Percentiles rank a stretch among this genome's conserved stretches.
Conservation (phyloP, 169 alveolate genomes). For the Plasmodium sp. region DNA sequence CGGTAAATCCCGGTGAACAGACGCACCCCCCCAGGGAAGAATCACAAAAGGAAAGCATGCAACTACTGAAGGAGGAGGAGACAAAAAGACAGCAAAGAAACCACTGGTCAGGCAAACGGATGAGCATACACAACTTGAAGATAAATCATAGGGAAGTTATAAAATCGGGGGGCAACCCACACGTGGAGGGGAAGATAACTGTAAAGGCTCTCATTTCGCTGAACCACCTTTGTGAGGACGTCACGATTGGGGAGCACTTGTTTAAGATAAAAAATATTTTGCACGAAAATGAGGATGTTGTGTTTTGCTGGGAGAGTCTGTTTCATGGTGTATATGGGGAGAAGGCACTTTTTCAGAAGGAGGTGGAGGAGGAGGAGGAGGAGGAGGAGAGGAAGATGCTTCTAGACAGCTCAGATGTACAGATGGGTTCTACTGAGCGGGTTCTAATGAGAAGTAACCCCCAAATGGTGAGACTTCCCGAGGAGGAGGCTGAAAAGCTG, state of each 20-base stretch:
- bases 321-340: conserved; percentile 14
- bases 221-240: conserved; percentile 21
- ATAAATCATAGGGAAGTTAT: conserved; percentile 53
- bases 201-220: conserved; percentile 34
- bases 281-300: conserved; percentile 22
- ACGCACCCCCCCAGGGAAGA: neutral
- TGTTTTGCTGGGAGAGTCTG: conserved; percentile 22
- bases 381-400: neutral
- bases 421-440: neutral
- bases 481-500: neutral
- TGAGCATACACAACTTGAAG: conserved; percentile 27
- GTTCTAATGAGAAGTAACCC: neutral
- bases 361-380: neutral
- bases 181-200: conserved; percentile 53
- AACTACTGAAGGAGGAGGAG: neutral
- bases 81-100: neutral
- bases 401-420: neutral
- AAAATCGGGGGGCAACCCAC: neutral
- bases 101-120: neutral
- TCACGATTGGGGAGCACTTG: conserved; percentile 45
- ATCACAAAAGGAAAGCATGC: neutral
- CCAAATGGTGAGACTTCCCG: neutral
- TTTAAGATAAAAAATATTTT: conserved; percentile 50
- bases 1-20: neutral
- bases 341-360: neutral